Evolutionary conservation across 805 yeast genomes (phyloP).

Genomic region (Hanseniaspora occidentalis): DNA sequence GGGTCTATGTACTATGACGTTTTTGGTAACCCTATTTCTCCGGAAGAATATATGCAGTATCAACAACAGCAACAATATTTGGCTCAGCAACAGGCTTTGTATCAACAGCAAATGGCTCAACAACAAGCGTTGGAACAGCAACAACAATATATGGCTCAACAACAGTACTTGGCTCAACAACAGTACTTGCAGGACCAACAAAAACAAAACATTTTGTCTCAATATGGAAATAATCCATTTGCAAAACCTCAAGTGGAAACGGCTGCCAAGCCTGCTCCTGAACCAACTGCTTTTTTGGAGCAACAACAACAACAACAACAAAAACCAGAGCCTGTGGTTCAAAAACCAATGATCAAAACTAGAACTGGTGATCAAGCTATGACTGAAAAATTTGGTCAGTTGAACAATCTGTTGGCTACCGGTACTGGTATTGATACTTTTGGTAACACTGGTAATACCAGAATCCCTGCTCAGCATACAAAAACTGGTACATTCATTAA

Average conservation of each 20-base stretch:
- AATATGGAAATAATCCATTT: conserved; percentile 6
- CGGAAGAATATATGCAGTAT: conserved; percentile 25
- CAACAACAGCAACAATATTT: conserved; percentile 17
- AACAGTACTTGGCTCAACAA: conserved; percentile 9
- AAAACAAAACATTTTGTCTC: conserved; percentile 5
- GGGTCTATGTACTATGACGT: conserved; percentile 22
- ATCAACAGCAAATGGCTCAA: conserved; percentile 30
- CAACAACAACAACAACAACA: conserved; percentile 12
- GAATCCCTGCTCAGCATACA: conserved; percentile 91
- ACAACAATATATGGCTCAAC: conserved; percentile 10
- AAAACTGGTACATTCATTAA: conserved; percentile 68
- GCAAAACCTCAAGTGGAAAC: conserved; percentile 18
- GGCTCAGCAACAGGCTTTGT: conserved; percentile 20
- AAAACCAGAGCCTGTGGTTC: conserved; percentile 21
- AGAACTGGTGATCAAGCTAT: conserved; percentile 43
- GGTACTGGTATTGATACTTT: conserved; percentile 93
- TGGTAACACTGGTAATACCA: conserved; percentile 29
- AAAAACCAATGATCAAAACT: conserved; percentile 32
- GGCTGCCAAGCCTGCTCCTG: conserved; percentile 12
- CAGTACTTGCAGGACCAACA: conserved; percentile 15
- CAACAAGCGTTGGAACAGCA: conserved; percentile 27
- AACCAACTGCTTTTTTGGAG: conserved; percentile 7
- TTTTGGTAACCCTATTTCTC: conserved; percentile 24
- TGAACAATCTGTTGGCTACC: conserved; percentile 65
- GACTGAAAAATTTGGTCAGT: conserved; percentile 51